Evolutionary conservation across 352 stramenopile species (phyloP), one percentile per base, ranked within the genome.

Genomic region (Phytophthora litchii): DNA sequence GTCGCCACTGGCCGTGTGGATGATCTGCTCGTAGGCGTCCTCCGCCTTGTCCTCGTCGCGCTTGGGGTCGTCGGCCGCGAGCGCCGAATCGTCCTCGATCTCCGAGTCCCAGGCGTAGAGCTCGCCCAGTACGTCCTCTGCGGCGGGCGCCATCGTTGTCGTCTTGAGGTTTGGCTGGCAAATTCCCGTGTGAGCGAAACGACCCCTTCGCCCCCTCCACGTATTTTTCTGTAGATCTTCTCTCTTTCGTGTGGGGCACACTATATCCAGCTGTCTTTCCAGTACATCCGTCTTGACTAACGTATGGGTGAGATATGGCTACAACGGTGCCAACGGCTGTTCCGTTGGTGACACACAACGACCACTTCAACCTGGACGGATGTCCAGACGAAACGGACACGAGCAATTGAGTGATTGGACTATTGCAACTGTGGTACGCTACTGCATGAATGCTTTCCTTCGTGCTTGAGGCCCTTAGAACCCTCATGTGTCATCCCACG

Each of bases 11-110:
- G 69, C 80, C 32, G 80, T 54, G 52, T 79, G 69, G 57, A 94
- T 89, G 32, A 91, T 78, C 25, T 88, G 71, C 44, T 94, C 82
- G 54, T 88, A 91, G 13, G 84, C 82, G 37, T 93, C 83, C 25
- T 88, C 70, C 36, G 74, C 72, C 19, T 83, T 70, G 66, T 93
- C 83, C 43, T 92, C 83, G 51, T 92, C 83, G 54, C 78, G 76
- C 32, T 79, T 53, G 11, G 79, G 67, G 60, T 91, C 75, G 46
- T 64, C 67, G 19, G 56, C 37, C 10, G 64, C 41, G 19, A 76
- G 66, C 38, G 70, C 67, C 23, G 75, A 81, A 42, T 87, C 76
- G 46, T 89, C 78, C 34, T 91, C 79, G 49, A 92, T 83, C 29
- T 64, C 67, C 13, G 67, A 74, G 65, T 92, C 83, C 76, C 79